phyloP scores from a whole-genome alignment of 495 filamentous ascomycete genomes.

The Aspergillus cavernicola region DNA sequence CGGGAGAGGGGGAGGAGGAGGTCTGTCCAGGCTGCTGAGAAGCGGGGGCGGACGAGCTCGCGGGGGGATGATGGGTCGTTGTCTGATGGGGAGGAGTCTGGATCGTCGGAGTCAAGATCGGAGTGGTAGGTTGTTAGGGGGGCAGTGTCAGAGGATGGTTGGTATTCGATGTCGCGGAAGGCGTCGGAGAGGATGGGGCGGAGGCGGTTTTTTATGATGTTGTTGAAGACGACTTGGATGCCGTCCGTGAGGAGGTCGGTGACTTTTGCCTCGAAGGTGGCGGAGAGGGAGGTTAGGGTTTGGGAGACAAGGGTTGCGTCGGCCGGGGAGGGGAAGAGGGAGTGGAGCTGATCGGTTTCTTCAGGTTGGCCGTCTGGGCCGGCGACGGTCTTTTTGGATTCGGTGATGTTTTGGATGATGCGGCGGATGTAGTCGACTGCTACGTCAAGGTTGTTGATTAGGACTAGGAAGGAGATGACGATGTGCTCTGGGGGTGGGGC shows the following conservation, averaged over 20 bases:
- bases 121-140: constrained; percentile 9
- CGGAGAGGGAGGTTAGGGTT: constrained; percentile 63
- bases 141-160: constrained; percentile 43
- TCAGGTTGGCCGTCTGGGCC: constrained; percentile 19
- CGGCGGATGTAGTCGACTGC: constrained; percentile 84
- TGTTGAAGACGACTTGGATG: constrained; percentile 77
- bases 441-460: constrained; percentile 93
- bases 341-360: constrained; percentile 41
- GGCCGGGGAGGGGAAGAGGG: constrained; percentile 73
- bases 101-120: constrained; percentile 15
- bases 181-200: constrained; percentile 81
- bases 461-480: constrained; percentile 79
- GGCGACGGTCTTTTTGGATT: constrained; percentile 30
- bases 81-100: constrained; percentile 13
- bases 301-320: constrained; percentile 65
- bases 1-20: constrained; percentile 78
- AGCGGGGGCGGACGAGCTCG: constrained; percentile 65
- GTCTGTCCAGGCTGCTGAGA: constrained; percentile 78
- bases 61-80: constrained; percentile 15
- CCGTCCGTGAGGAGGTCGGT: constrained; percentile 79
- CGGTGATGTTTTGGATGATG: constrained; percentile 68
- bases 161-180: constrained; percentile 90
- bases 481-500: constrained; percentile 78
- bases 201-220: constrained; percentile 80
- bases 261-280: constrained; percentile 69